phyloP scores from a whole-genome alignment of 1,139 yeast genomes.

The Candida sojae region DNA sequence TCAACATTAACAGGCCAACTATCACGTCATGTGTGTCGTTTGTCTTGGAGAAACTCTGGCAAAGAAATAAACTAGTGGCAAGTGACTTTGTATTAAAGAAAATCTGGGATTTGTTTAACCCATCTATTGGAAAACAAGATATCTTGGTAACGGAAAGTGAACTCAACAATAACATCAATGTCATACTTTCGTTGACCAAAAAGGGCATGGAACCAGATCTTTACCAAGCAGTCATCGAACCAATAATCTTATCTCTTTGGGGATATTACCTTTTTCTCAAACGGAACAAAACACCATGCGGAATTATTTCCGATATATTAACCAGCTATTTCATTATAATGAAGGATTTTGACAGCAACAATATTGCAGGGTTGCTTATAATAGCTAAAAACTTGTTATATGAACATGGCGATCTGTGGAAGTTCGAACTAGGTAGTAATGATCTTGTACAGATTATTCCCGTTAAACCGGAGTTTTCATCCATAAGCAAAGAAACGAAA shows the following conservation, averaged over 20 bases:
- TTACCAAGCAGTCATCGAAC: constrained; percentile 41
- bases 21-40: constrained; percentile 60
- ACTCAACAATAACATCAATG: constrained; percentile 66
- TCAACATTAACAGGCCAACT: constrained; percentile 62
- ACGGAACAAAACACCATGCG: constrained; percentile 35
- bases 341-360: constrained; percentile 24
- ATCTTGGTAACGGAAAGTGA: constrained; percentile 40
- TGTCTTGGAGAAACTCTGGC: constrained; percentile 54
- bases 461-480: constrained; percentile 8
- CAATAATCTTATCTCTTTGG: constrained; percentile 59
- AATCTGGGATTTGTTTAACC: constrained; percentile 49
- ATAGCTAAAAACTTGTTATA: constrained; percentile 47
- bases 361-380: constrained; percentile 31
- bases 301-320: constrained; percentile 49
- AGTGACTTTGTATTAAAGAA: constrained; percentile 58
- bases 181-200: constrained; percentile 60
- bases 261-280: constrained; percentile 54
- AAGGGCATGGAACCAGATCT: constrained; percentile 48
- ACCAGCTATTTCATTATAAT: constrained; percentile 47
- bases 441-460: constrained; percentile 52
- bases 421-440: constrained; percentile 52
- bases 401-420: constrained; percentile 52
- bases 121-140: constrained; percentile 18
- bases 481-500: constrained; percentile 20
- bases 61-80: constrained; percentile 52